These are phyloP conservation scores for Rhynchosporium secalis DNA, from an alignment of 2,329 filamentous ascomycete species.

Conservation along the genomic window DNA sequence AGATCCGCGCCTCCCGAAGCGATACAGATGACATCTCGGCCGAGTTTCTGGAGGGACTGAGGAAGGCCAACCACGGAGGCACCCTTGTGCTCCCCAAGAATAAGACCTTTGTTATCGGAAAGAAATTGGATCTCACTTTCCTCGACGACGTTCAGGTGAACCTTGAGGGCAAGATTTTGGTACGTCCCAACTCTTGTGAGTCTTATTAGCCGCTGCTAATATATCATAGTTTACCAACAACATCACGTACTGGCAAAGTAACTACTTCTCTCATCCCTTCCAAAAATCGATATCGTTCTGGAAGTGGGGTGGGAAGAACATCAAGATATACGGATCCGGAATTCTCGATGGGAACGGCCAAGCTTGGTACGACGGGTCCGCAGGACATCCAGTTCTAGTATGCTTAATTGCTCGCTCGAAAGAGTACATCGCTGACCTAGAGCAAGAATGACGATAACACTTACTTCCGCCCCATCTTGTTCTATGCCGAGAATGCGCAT, in stretches of 20 bases:
- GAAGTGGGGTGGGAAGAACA: constrained; percentile 62
- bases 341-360: constrained; percentile 34
- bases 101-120: constrained; percentile 46
- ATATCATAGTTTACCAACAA: constrained; percentile 57
- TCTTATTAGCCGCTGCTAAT: constrained; percentile 34
- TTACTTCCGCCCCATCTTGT: constrained; percentile 60
- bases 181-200: constrained; percentile 21
- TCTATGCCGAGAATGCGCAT: constrained; percentile 61
- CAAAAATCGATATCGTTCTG: constrained; percentile 61
- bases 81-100: constrained; percentile 56
- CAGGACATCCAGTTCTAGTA: constrained; percentile 47
- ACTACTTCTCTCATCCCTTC: constrained; percentile 52
- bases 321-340: constrained; percentile 59
- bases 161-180: constrained; percentile 57
- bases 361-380: constrained; percentile 32
- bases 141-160: constrained; percentile 60
- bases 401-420: neutral
- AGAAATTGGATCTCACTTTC: constrained; percentile 61
- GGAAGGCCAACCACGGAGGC: constrained; percentile 59
- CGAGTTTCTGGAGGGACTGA: constrained; percentile 55
- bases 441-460: constrained; percentile 51
- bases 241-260: constrained; percentile 63
- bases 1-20: constrained; percentile 52
- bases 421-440: neutral
- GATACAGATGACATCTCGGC: constrained; percentile 57